These are phyloP conservation scores for Graphilbum fragrans DNA, from an alignment of 2,329 filamentous ascomycete species.

Conservation along the genomic window DNA sequence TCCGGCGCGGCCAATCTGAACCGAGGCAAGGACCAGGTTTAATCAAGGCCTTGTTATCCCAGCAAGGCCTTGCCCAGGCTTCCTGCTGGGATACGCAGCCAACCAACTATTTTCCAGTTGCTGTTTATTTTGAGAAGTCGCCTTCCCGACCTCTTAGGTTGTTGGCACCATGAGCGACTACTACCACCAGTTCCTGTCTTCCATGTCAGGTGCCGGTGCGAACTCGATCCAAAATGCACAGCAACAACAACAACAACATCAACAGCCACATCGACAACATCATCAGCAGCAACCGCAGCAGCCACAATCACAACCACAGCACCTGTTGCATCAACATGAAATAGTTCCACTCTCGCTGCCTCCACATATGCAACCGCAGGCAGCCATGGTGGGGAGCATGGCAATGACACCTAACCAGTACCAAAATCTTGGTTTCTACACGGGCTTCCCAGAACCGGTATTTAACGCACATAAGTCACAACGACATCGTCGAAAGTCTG, in stretches of 20 bases:
- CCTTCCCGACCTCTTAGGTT: neutral
- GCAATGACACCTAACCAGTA: slow-evolving; percentile 29
- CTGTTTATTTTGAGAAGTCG: neutral
- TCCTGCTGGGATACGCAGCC: neutral
- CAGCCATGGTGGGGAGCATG: slow-evolving; percentile 17
- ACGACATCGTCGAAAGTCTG: slow-evolving; percentile 38
- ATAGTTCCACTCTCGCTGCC: slow-evolving; percentile 12
- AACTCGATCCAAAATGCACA: neutral
- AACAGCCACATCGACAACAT: neutral
- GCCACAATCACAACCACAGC: slow-evolving; percentile 2
- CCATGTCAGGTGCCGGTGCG: slow-evolving; percentile 31
- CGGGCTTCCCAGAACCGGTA: slow-evolving; percentile 36
- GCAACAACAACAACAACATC: neutral
- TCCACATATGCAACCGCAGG: slow-evolving; percentile 15
- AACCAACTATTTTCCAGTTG: neutral
- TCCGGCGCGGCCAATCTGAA: no score
- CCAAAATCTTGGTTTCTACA: slow-evolving; percentile 35
- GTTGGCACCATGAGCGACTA: slow-evolving; percentile 36
- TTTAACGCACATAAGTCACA: slow-evolving; percentile 33
- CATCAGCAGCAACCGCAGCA: neutral
- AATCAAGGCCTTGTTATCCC: neutral
- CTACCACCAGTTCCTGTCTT: slow-evolving; percentile 42
- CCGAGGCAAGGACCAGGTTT: neutral
- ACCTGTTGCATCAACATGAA: slow-evolving; percentile 3
- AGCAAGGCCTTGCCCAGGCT: neutral